Base-by-base conservation (phyloP, 2,329 filamentous ascomycete species). In the Bipolaris zeicola region DNA sequence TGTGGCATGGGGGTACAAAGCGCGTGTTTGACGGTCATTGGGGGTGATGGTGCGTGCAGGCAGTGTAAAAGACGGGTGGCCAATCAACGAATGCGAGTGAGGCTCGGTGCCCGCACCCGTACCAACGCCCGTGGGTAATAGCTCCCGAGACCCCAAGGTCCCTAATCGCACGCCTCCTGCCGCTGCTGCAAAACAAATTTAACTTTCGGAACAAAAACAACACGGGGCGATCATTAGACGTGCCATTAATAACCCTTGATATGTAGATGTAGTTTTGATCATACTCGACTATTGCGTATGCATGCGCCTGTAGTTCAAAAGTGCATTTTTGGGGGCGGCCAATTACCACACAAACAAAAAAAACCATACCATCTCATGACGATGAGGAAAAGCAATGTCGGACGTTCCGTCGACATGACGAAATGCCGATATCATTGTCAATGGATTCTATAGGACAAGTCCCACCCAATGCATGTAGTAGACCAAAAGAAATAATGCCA, bases 381-480 rank as follows among this genome's bases (percentile, higher is more conserved):
- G 24, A 43, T 50, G 36, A 34, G 26, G 36, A 33, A 26, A 41
- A 52, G n/a, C 14, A 52, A 37, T 20, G 13, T n/a, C 28, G 16
- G 3, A n/a, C 26, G 22, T 42, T 20, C 39, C 14, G 8, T 43
- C 46, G 33, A 22, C 18, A n/a, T 46, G 22, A 52, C 37, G 16
- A 46, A 38, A 36, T 39, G 28, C 5, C 28, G 22, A 52, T 52
- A 39, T 24, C 47, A 42, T 48, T 49, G 43, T 43, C 42, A 38
- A 47, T 47, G 50, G 18, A 38, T 33, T 53, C 55, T 54, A 54
- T 50, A 14, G 44, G 39, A 41, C 41, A 36, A 42, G 18, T 26
- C 50, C 26, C 45, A 22, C 39, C 55, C 44, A 51, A 41, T 47
- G 50, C 50, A 47, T 52, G 42, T 52, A 50, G 42, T 52, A 44